Conservation (phyloP, 768 basidiomycete genomes). For the Boletales sp. region DNA sequence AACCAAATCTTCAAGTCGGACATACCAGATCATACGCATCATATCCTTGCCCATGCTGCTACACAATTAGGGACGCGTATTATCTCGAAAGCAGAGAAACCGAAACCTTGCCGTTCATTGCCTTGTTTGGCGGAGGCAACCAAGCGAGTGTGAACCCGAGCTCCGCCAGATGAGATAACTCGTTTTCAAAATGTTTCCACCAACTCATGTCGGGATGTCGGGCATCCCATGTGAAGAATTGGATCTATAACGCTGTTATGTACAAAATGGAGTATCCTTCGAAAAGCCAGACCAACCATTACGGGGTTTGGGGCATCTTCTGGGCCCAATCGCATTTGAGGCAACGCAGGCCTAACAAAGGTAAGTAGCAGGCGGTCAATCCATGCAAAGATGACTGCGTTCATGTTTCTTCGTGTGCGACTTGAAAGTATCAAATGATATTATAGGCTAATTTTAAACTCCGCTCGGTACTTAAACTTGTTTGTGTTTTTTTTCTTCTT, state of each 20-base stretch:
- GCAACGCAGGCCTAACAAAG: constrained; percentile 40
- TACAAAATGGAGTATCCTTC: not conserved
- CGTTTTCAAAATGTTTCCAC: constrained; percentile 73
- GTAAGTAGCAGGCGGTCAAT: constrained; percentile 19
- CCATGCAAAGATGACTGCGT: constrained; percentile 15
- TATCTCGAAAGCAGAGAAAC: not conserved
- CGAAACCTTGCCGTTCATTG: constrained; percentile 49
- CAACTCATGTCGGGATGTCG: constrained; percentile 58
- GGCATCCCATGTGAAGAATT: constrained; percentile 85
- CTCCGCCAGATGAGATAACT: constrained; percentile 58
- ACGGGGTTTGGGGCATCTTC: constrained; percentile 52
- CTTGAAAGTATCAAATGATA: not conserved
- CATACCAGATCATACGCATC: constrained; percentile 82
- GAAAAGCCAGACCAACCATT: constrained; percentile 49
- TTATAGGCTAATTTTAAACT: constrained; percentile 16
- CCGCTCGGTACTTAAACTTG: constrained; percentile 16
- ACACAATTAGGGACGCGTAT: constrained; percentile 6
- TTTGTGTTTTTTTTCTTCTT: constrained; percentile 5
- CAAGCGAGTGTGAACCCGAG: constrained; percentile 79
- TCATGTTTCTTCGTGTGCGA: constrained; percentile 6
- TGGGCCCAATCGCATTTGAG: constrained; percentile 60
- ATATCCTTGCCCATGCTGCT: constrained; percentile 70
- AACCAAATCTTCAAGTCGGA: not conserved
- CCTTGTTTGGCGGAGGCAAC: constrained; percentile 84
- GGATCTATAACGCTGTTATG: constrained; percentile 42